Evolutionary conservation across 768 basidiomycete species (phyloP).

Genomic region (Boletus huronensis): DNA sequence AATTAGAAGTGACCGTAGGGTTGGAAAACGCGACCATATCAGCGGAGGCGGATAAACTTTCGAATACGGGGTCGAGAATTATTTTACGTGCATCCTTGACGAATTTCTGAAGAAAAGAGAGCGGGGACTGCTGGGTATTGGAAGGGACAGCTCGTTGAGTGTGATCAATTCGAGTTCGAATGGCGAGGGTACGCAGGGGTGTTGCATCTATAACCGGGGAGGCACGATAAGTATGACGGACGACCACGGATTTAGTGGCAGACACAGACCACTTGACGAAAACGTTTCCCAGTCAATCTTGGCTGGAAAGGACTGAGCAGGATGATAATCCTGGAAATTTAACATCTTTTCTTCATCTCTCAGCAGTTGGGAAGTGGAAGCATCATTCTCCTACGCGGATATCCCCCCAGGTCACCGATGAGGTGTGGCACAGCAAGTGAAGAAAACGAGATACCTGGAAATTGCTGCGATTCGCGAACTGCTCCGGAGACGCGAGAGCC

Average conservation of each 20-base stretch:
- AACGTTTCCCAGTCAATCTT: conserved; percentile 64
- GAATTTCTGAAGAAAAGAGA: conserved; percentile 55
- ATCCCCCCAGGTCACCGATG: conserved; percentile 21
- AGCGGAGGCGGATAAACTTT: conserved; percentile 16
- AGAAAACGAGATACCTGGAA: conserved; percentile 32
- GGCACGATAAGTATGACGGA: conserved; percentile 9
- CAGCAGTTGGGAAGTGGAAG: conserved; percentile 28
- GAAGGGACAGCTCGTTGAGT: conserved; percentile 39
- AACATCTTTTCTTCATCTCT: conserved; percentile 38
- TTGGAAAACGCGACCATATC: conserved; percentile 18
- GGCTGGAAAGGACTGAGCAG: conserved; percentile 39
- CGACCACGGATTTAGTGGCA: background rate
- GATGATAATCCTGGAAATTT: conserved; percentile 42
- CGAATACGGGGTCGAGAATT: conserved; percentile 47
- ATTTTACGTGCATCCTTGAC: conserved; percentile 49
- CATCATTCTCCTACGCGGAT: conserved; percentile 8
- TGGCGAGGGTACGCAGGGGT: conserved; percentile 47
- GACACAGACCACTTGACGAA: conserved; percentile 47
- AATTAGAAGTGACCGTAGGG: conserved; percentile 31
- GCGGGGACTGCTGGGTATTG: conserved; percentile 39
- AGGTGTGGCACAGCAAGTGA: background rate
- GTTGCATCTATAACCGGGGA: conserved; percentile 44
- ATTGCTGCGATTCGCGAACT: conserved; percentile 31
- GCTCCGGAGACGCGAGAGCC: conserved; percentile 34
- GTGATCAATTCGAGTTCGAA: conserved; percentile 36